Conservation (phyloP, 2,329 filamentous ascomycete species). For the Alternaria brassicicola region DNA sequence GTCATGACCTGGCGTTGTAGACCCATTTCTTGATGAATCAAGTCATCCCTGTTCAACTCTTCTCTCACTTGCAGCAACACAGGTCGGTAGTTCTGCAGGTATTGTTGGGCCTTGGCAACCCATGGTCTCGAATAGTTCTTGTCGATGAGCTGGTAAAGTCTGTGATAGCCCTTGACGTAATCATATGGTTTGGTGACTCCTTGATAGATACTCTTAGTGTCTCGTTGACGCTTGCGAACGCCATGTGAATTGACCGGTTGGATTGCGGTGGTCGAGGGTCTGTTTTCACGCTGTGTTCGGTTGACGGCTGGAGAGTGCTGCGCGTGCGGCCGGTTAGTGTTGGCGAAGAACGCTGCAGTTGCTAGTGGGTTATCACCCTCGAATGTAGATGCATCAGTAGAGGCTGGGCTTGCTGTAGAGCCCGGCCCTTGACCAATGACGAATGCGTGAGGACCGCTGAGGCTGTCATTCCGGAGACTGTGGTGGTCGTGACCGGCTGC, state of each 20-base stretch:
- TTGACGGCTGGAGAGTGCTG: slow-evolving; percentile 38
- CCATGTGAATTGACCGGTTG: slow-evolving; percentile 43
- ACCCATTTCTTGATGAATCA: slow-evolving; percentile 97
- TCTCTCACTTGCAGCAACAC: slow-evolving; percentile 92
- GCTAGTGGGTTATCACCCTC: slow-evolving; percentile 52
- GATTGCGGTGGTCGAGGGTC: slow-evolving; percentile 36
- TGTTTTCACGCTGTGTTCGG: slow-evolving; percentile 35
- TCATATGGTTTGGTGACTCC: slow-evolving; percentile 89
- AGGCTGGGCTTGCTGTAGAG: slow-evolving; percentile 63
- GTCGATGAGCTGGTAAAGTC: slow-evolving; percentile 79
- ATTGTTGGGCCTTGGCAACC: slow-evolving; percentile 81
- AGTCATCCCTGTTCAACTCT: slow-evolving; percentile 83
- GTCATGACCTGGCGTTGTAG: slow-evolving; percentile 92
- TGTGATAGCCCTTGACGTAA: slow-evolving; percentile 89
- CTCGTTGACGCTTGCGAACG: slow-evolving; percentile 61
- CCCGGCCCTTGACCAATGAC: slow-evolving; percentile 65
- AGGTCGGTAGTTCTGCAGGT: slow-evolving; percentile 85
- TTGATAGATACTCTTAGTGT: slow-evolving; percentile 86
- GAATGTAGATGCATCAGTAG: slow-evolving; percentile 51
- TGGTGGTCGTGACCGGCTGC: slow-evolving; percentile 46
- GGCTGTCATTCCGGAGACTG: slow-evolving; percentile 41
- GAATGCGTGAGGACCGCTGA: slow-evolving; percentile 60
- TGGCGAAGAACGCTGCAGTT: slow-evolving; percentile 43
- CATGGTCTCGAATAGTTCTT: slow-evolving; percentile 78
- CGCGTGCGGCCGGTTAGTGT: slow-evolving; percentile 38